These are phyloP conservation scores for Rhipidocladum racemiflorum DNA, from an alignment of 176 grass and related monocot species.

Conservation along the genomic window DNA sequence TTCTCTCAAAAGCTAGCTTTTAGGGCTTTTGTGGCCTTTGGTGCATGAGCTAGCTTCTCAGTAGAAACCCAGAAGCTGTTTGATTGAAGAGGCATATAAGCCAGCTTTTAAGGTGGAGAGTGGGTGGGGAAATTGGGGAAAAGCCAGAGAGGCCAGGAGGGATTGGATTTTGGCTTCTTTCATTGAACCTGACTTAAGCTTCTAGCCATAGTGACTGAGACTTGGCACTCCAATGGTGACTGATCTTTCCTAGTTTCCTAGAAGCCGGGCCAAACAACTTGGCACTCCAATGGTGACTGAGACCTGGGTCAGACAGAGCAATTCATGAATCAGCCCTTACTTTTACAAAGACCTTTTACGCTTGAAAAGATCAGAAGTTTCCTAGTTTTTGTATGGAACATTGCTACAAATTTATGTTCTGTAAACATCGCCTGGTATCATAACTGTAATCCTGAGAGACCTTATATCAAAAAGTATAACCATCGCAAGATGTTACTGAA, in stretches of 20 bases:
- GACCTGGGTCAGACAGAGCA: no score
- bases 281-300: no score
- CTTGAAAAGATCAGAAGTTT: no score
- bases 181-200: neutral
- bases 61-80: neutral
- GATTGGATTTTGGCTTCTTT: neutral
- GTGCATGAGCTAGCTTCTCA: neutral
- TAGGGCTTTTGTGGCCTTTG: neutral
- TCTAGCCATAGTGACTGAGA: no score
- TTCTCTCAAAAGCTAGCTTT: neutral
- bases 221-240: no score
- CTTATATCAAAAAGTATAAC: neutral
- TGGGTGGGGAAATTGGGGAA: neutral
- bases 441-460: neutral
- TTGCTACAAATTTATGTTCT: no score
- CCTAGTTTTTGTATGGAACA: no score
- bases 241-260: no score
- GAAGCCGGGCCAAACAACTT: neutral
- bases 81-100: neutral
- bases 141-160: neutral
- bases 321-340: no score
- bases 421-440: neutral
- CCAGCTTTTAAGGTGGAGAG: neutral
- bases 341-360: no score
- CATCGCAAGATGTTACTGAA: neutral